Percentiles rank a stretch among this genome's conserved stretches.
These are phyloP conservation scores for Hypoxylon crocopeplum DNA, from an alignment of 495 filamentous ascomycete genomes.

Conservation along the genomic window DNA sequence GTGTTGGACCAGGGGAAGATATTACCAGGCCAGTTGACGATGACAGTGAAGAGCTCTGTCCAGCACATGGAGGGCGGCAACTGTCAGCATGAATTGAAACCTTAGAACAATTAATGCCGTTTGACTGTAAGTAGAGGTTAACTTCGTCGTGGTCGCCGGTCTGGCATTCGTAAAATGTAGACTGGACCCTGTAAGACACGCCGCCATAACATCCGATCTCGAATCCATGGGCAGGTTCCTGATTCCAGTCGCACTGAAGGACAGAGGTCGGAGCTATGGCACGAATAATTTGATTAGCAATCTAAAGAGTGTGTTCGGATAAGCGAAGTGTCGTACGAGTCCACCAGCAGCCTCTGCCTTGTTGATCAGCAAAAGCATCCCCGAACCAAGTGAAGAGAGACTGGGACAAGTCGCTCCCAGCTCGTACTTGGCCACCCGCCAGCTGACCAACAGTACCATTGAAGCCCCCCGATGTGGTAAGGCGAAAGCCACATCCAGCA, in stretches of 20 bases:
- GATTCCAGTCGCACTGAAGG: conserved; percentile 69
- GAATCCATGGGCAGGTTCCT: conserved; percentile 55
- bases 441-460: conserved; percentile 61
- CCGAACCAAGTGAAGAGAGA: conserved; percentile 43
- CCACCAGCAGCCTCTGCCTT: conserved; percentile 40
- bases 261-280: conserved; percentile 59
- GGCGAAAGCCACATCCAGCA: conserved; percentile 57
- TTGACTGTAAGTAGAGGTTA: conserved; percentile 60
- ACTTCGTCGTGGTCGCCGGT: conserved; percentile 57
- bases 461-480: conserved; percentile 54
- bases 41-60: conserved; percentile 12
- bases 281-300: not conserved
- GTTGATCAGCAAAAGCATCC: conserved; percentile 37
- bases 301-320: too few relatives aligned
- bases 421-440: conserved; percentile 61
- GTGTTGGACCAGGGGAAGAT: conserved; percentile 7
- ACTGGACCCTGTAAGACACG: conserved; percentile 52
- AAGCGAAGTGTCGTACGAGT: conserved; percentile 31
- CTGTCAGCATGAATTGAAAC: conserved; percentile 57
- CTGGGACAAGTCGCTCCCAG: conserved; percentile 51
- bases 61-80: conserved; percentile 44
- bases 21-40: conserved; percentile 3
- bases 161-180: conserved; percentile 61
- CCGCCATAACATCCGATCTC: conserved; percentile 56
- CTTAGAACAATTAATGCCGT: conserved; percentile 51